These are phyloP conservation scores for Cladophialophora bantiana DNA, from an alignment of 2,329 filamentous ascomycete genomes.

Conservation along the genomic window DNA sequence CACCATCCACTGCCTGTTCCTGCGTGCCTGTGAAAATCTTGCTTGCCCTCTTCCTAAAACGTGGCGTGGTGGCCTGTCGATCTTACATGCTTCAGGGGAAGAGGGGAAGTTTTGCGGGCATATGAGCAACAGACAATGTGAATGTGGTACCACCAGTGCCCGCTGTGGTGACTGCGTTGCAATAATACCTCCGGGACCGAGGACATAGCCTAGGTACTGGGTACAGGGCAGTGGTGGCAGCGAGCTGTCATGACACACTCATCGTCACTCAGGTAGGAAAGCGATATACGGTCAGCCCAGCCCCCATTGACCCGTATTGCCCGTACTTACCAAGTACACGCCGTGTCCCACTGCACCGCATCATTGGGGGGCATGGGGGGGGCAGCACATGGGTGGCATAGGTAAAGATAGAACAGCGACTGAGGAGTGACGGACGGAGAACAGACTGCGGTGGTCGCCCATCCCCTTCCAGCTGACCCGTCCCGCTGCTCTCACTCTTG, in stretches of 20 bases:
- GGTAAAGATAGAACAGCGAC: constrained; percentile 24
- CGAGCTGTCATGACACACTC: too few relatives aligned
- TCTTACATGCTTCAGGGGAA: constrained; percentile 3
- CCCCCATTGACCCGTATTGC: not conserved
- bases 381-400: not conserved
- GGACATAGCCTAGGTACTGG: not conserved
- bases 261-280: not conserved
- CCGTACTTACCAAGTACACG: not conserved
- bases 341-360: constrained; percentile 9
- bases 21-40: constrained; percentile 19
- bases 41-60: constrained; percentile 16
- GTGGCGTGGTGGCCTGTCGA: constrained; percentile 33
- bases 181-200: not conserved
- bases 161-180: not conserved
- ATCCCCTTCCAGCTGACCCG: constrained; percentile 22
- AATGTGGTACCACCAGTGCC: constrained; percentile 14
- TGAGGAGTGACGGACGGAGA: not conserved
- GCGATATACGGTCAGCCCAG: constrained; percentile 6
- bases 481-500: not conserved
- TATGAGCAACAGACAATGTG: constrained; percentile 1
- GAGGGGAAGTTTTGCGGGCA: not conserved
- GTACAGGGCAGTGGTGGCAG: too few relatives aligned
- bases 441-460: not conserved
- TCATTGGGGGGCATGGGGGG: not conserved
- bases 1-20: constrained; percentile 8